Evolutionary conservation across 169 alveolate species (phyloP), one percentile per base, ranked within the genome.

Genomic region (Cryptosporidium meleagridis): DNA sequence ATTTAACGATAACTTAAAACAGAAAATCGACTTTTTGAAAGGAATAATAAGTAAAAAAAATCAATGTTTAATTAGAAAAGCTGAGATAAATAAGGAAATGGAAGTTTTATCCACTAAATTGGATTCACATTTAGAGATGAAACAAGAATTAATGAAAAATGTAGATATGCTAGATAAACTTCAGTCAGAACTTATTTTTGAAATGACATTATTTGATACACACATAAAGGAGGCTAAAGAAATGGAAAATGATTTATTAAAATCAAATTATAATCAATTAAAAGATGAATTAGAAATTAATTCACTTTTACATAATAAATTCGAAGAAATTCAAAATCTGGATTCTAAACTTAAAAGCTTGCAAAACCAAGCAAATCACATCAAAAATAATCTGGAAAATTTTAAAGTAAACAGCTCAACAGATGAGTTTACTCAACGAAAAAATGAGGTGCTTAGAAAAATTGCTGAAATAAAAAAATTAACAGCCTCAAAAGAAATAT

Each of bases 1-100:
- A 14, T 18, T 29, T 31, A 80, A 80, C 62, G 75, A 58, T 3
- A 31, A 48, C 9, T 14, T 80, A 16, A 61, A 39, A 44, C 80
- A 80, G 44, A 80, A 80, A 41, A 44, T 80, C 14, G 65, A 44
- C 12, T 65, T 80, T 41, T 35, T 80, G 21, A 75, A 65, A 35
- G 65, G 55, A 12, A 61, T 59, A 14, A 44, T 62, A 9, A 61
- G 23, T 35, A 80, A 80, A 44, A 59, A 65, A 45, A 23, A 44
- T 41, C 70, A 80, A 80, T 80, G 73, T 29, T 4, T 65, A 26
- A 12, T 33, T 6, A 80, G 75, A 39, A 80, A 62, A 62, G 39
- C 37, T 14, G 65, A 61, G 10, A 80, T 80, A 26, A 61, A 23
- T 16, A 39, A 44, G 9, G 68, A 59, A 62, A 62, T 62, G 21